phyloP scores from a whole-genome alignment of 768 basidiomycete species.

The Leccinum aurantiacum region DNA sequence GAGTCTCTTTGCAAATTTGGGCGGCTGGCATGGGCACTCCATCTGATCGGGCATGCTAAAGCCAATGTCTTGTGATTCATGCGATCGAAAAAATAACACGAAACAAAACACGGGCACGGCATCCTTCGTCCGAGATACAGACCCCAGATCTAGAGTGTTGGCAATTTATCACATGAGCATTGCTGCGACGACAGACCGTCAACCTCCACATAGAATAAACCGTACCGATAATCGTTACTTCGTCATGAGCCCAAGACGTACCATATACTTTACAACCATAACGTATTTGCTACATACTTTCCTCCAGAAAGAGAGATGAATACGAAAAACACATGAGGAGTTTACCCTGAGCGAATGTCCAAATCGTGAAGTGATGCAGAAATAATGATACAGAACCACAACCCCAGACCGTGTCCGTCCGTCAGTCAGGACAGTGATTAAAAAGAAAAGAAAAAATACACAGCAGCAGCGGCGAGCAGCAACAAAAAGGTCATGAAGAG shows the following conservation, averaged over 20 bases:
- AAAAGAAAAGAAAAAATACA: slow-evolving; percentile 23
- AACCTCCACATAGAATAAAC: neutral
- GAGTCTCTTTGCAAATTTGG: slow-evolving; percentile 9
- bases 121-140: neutral
- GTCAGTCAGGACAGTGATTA: slow-evolving; percentile 25
- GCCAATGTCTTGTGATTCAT: neutral
- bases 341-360: slow-evolving; percentile 18
- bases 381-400: slow-evolving; percentile 36
- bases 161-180: neutral
- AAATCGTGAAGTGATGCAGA: slow-evolving; percentile 29
- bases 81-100: neutral
- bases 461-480: slow-evolving; percentile 12
- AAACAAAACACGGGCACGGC: neutral
- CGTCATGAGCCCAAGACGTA: slow-evolving; percentile 15
- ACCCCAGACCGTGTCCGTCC: slow-evolving; percentile 1
- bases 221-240: neutral
- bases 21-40: slow-evolving; percentile 6
- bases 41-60: slow-evolving; percentile 13
- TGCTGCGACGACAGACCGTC: neutral
- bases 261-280: slow-evolving; percentile 38
- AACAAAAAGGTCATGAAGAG: slow-evolving; percentile 21
- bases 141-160: neutral
- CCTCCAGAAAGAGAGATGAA: slow-evolving; percentile 9
- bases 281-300: slow-evolving; percentile 36
- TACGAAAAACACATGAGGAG: slow-evolving; percentile 22